Evolutionary conservation across 2,329 filamentous ascomycete species (phyloP), one percentile per base, ranked within the genome.

Genomic region (Reticulascus tulasneorum): DNA sequence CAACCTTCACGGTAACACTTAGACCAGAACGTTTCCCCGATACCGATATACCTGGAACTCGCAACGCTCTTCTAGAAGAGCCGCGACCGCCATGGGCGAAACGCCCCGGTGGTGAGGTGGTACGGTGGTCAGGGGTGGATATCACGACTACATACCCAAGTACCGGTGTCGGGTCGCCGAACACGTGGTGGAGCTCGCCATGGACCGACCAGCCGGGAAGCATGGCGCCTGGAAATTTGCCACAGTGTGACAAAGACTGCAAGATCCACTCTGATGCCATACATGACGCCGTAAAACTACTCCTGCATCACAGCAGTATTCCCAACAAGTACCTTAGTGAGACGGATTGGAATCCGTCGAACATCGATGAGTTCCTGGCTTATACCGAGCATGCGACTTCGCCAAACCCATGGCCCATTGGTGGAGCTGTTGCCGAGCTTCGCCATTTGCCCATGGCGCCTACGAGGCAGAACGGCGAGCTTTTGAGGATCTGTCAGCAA

Each of bases 391-490:
- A 15, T 10, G n/a, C 32, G 10, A 19, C 15, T 16, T 19, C 23
- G 15, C 18, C 22, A n/a, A 21, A 22, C 12, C 19, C 19, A 12
- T 23, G 40, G 20, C 23, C 35, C 9, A n/a, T 38, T 16, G 30
- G 40, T 18, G 27, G 37, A 5, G 13, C 38, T n/a, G 31, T 51
- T 21, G 59, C 64, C 23, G 63, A 65, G 19, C 40, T 69, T 20
- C 49, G 59, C 8, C 59, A 60, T 18, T 48, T 71, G 13, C 66
- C 67, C 5, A 62, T 68, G 49, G 56, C 52, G 4, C 58, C 61
- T 9, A 67, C 64, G 12, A 57, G 56, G 31, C 54, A 67, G 31
- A 68, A 72, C 35, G 60, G 62, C 23, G 69, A 74, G 36, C 58
- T 75, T n/a, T 55, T 47, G 25, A 35, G 35, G 19, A 44, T 46